These are phyloP conservation scores for Cytospora chrysosperma DNA, from an alignment of 2,329 filamentous ascomycete genomes.

Conservation along the genomic window DNA sequence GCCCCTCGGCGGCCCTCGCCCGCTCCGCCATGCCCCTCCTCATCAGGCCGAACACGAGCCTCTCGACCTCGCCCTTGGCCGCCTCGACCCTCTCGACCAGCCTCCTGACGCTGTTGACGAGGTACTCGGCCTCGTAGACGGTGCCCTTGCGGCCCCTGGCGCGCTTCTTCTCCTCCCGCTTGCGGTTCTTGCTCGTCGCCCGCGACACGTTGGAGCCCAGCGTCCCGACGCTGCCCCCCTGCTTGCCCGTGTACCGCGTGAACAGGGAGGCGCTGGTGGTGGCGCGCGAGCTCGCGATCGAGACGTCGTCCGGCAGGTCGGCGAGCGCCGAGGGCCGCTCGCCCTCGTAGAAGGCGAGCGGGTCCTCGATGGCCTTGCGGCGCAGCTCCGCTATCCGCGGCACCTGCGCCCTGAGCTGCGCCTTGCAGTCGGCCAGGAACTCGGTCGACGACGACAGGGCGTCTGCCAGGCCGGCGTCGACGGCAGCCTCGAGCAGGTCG, in stretches of 20 bases:
- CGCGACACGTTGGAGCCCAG: conserved; percentile 71
- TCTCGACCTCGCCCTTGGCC: conserved; percentile 68
- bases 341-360: conserved; percentile 84
- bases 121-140: conserved; percentile 96
- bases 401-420: conserved; percentile 79
- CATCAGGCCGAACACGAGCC: conserved; percentile 74
- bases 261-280: conserved; percentile 86
- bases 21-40: conserved; percentile 84
- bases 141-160: conserved; percentile 94
- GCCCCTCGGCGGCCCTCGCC: conserved; percentile 71
- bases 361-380: conserved; percentile 77
- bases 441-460: conserved; percentile 81
- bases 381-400: conserved; percentile 83
- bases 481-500: conserved; percentile 62
- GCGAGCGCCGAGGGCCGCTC: conserved; percentile 46
- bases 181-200: conserved; percentile 82
- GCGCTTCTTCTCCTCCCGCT: conserved; percentile 90
- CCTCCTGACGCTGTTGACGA: conserved; percentile 81
- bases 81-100: conserved; percentile 80
- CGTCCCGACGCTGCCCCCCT: conserved; percentile 60
- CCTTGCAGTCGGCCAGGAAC: conserved; percentile 88
- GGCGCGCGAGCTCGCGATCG: conserved; percentile 76
- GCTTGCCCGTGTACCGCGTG: conserved; percentile 82
- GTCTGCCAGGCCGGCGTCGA: conserved; percentile 80
- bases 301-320: conserved; percentile 81